phyloP scores from a whole-genome alignment of 371 early-diverging fungal genomes.

The Circinella umbellata region DNA sequence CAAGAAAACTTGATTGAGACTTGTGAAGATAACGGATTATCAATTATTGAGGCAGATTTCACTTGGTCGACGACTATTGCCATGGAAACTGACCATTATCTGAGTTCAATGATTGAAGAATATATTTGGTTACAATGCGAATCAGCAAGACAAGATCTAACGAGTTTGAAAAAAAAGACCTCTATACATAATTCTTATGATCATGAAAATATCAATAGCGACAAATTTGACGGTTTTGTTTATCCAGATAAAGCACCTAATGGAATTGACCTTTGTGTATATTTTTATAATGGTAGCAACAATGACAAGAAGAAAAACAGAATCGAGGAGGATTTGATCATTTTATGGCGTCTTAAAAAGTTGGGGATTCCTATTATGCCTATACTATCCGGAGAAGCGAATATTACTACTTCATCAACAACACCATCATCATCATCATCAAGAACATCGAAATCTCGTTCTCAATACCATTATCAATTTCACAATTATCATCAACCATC shows the following conservation, averaged over 20 bases:
- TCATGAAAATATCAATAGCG: not conserved
- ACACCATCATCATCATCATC: not conserved
- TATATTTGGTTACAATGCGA: constrained; percentile 38
- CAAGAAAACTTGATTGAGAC: constrained; percentile 26
- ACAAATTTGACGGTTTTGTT: constrained; percentile 23
- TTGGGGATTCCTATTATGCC: constrained; percentile 43
- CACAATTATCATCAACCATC: not conserved
- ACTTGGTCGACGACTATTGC: constrained; percentile 35
- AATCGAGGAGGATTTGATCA: constrained; percentile 28
- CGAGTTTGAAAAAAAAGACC: constrained; percentile 5
- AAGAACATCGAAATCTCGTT: not conserved
- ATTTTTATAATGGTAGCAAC: constrained; percentile 37
- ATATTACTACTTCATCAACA: not conserved
- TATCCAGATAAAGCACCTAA: constrained; percentile 47
- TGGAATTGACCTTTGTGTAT: constrained; percentile 52
- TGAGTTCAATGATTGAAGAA: constrained; percentile 22
- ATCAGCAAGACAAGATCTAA: constrained; percentile 23
- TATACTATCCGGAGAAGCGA: constrained; percentile 2
- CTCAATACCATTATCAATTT: not conserved
- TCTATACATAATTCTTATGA: not conserved
- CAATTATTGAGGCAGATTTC: constrained; percentile 55
- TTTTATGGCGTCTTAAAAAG: constrained; percentile 33
- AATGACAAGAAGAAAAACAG: constrained; percentile 5
- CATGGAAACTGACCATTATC: constrained; percentile 15
- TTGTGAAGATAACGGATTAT: constrained; percentile 48